Evolutionary conservation across 1,284 basidiomycete genomes (phyloP), one percentile per base, ranked within the genome.

Genomic region (Inonotus hispidus): DNA sequence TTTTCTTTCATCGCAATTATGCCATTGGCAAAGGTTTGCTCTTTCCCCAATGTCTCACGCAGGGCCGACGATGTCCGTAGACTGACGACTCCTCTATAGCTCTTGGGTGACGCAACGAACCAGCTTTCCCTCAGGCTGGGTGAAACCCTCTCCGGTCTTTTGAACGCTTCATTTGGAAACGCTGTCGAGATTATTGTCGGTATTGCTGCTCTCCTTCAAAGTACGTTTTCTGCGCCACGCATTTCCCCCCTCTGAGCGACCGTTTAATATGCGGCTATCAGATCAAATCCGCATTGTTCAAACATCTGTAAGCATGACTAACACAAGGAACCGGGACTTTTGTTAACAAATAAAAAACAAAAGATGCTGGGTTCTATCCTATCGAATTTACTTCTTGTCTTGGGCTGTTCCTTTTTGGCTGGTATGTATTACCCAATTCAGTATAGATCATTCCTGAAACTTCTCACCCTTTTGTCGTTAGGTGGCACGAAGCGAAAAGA

Each of bases 1-100:
- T 89, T 92, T 70, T 91, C 88, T 63, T 96, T 95, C 73, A 70
- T 93, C 43, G 90, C 92, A 6, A 94, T 96, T 66, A 80, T 95
- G 58, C 93, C 93, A n/a, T 79, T 95, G 38, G 90, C 90, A 45
- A 88, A 89, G 75, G 90, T 88, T 38, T 47, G 39, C 16, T 27
- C 32, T 46, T 59, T 39, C n/a, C 13, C 47, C 37, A 27, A 29
- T 53, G 63, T 50, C 37, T 35, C 39, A 39, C 32, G 39, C 53
- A 19, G 43, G 21, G 43, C 59, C 54, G 55, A 65, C 46, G 56
- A 58, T 45, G 47, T n/a, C 41, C 41, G 41, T 14, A 60, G 43
- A 39, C 46, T 39, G 38, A 38, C 45, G 29, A 37, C 45, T 38
- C 49, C 46, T 43, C 16, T 60, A 68, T 65, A 86, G 83, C 77